These are phyloP conservation scores for Skeletonema grethae DNA, from an alignment of 108 stramenopile species.

Conservation along the genomic window DNA sequence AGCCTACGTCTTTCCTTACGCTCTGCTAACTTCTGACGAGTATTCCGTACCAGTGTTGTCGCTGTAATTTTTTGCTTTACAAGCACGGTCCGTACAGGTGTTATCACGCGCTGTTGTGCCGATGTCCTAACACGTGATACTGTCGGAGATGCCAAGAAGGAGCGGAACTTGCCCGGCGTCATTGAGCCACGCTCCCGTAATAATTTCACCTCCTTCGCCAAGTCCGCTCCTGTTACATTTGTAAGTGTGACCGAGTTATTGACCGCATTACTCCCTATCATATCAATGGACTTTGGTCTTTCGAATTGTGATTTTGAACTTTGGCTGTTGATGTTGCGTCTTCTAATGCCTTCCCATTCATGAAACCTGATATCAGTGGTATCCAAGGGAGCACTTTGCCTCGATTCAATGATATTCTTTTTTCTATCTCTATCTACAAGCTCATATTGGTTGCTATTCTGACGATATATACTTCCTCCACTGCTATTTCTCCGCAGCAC, in stretches of 20 bases:
- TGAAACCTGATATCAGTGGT: background rate
- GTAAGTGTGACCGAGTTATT: constrained; percentile 4
- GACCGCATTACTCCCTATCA: background rate
- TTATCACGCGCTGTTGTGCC: constrained; percentile 19
- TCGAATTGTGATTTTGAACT: background rate
- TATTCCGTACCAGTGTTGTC: constrained; percentile 25
- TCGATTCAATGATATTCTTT: constrained; percentile 1
- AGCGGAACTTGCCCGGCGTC: background rate
- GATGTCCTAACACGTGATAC: constrained; percentile 20
- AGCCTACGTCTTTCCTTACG: constrained; percentile 31
- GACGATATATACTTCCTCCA: background rate
- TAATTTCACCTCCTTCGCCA: constrained; percentile 17
- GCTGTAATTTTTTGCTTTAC: constrained; percentile 6
- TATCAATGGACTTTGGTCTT: background rate
- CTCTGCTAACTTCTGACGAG: constrained; percentile 32
- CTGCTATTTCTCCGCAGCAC: background rate
- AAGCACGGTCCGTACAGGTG: constrained; percentile 25
- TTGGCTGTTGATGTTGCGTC: background rate
- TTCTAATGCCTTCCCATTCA: background rate
- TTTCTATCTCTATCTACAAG: background rate
- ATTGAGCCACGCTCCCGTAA: background rate
- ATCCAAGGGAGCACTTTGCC: constrained; percentile 8
- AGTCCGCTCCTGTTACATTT: background rate
- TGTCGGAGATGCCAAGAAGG: constrained; percentile 8
- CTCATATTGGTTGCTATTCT: constrained; percentile 10